These are phyloP conservation scores for Knufia fluminis DNA, from an alignment of 2,329 filamentous ascomycete species.

Conservation along the genomic window DNA sequence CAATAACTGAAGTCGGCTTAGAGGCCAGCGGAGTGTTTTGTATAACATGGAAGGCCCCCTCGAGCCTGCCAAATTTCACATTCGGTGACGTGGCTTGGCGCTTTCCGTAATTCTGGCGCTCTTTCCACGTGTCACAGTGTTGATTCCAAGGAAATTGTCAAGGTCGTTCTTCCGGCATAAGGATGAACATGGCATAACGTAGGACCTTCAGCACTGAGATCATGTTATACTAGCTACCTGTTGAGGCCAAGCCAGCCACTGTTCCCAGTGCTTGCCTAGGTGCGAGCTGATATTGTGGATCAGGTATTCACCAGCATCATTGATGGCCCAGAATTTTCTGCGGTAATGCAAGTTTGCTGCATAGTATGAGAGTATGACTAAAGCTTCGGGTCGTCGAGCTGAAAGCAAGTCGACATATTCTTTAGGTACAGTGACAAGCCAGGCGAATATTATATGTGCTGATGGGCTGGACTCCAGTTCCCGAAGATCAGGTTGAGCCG, in stretches of 20 bases:
- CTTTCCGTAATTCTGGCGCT: too few species aligned
- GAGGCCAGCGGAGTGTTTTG: too few species aligned
- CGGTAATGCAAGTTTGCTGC: constrained; percentile 31
- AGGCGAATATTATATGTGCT: constrained; percentile 11
- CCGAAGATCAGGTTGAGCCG: neutral
- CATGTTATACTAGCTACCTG: too few species aligned
- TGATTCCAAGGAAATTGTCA: too few species aligned
- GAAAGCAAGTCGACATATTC: constrained; percentile 29
- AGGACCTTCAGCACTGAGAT: too few species aligned
- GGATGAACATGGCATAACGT: too few species aligned
- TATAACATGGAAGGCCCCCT: too few species aligned
- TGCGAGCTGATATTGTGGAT: constrained; percentile 21
- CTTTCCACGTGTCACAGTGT: too few species aligned
- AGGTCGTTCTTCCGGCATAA: too few species aligned
- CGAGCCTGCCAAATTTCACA: neutral
- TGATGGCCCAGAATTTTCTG: constrained; percentile 29
- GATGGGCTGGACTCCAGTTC: constrained; percentile 2
- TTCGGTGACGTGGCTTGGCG: neutral
- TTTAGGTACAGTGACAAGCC: constrained; percentile 11
- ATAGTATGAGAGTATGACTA: constrained; percentile 37
- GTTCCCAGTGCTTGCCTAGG: constrained; percentile 24
- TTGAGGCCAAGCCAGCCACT: constrained; percentile 25
- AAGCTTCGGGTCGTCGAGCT: constrained; percentile 32
- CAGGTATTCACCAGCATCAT: constrained; percentile 25
- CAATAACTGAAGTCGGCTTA: too few species aligned